phyloP scores from a whole-genome alignment of 306 rosid species.

The Fragaria nilgerrensis region DNA sequence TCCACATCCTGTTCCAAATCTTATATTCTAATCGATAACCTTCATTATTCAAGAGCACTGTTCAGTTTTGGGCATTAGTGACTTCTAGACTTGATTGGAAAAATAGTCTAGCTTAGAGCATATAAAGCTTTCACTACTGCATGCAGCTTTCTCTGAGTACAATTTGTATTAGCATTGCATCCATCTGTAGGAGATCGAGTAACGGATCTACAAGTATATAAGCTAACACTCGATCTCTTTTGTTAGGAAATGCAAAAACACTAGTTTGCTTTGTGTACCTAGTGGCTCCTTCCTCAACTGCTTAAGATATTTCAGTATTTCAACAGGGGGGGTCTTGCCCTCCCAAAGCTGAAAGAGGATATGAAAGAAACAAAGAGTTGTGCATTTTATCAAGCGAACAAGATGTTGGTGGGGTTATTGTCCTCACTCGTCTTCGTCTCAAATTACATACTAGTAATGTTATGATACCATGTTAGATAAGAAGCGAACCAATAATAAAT shows the following conservation, averaged over 20 bases:
- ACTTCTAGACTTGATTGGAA: neutral
- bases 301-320: neutral
- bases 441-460: too few relatives aligned
- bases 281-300: neutral
- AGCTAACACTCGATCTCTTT: neutral
- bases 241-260: neutral
- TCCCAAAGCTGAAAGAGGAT: neutral
- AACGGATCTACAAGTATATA: too few relatives aligned
- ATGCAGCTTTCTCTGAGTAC: neutral
- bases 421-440: too few relatives aligned
- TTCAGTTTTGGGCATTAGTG: neutral
- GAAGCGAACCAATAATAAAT: too few relatives aligned
- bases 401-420: too few relatives aligned
- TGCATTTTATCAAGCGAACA: neutral
- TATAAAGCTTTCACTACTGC: neutral
- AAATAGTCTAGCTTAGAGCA: neutral
- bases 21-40: neutral
- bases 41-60: neutral
- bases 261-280: neutral
- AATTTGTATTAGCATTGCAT: neutral
- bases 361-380: neutral
- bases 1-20: neutral
- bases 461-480: too few relatives aligned
- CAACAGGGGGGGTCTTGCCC: neutral
- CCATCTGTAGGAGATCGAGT: too few relatives aligned